Base-by-base conservation (phyloP, 768 basidiomycete species). In the Podaxis sp. region DNA sequence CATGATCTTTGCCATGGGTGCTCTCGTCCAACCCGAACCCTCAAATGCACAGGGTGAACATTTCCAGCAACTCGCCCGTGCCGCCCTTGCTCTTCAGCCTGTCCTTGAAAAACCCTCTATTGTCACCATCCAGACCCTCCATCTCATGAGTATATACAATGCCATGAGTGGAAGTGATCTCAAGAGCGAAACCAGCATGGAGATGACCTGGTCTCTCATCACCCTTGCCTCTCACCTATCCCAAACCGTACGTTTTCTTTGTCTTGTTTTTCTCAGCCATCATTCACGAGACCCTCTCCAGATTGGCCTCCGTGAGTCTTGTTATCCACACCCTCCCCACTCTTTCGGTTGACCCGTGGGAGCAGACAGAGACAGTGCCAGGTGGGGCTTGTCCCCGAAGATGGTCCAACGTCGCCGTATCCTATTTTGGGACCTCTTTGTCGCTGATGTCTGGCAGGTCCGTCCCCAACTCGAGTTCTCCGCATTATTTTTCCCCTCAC, bases 351-450 rank as follows among this genome's bases (percentile, higher is more conserved):
- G 16, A 37, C 62, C 42, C 23, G 21, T 63, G 59, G 50, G 63
- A 53, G 21, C 53, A 85, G 87, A 89, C 68, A 83, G 88, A 50
- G 88, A 90, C 63, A 85, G 85, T 61, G 78, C 77, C 13, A 73
- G 83, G 57, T 89, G 88, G 88, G 81, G 77, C 1, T 71, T 91
- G n/a, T 76, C 82, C 4, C 73, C 80, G 1, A 83, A 83, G 67
- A 80, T 85, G 64, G 84, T 90, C 0, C 80, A 88, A 62, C 74
- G 88, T 28, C 79, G 90, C 7, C 81, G 89, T 2, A 74, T 85
- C 35, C 73, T 90, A 9, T 91, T 92, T 72, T 92, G 90, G 90
- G 88, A 91, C 67, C 75, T 90, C 9, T 91, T 89, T 64, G 77
- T 87, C 18, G 84, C 85, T 0, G 90, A 91, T 64, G 76, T 81